Conservation (phyloP, 2,329 filamentous ascomycete genomes). For the Scopulariopsis brevicaulis region DNA sequence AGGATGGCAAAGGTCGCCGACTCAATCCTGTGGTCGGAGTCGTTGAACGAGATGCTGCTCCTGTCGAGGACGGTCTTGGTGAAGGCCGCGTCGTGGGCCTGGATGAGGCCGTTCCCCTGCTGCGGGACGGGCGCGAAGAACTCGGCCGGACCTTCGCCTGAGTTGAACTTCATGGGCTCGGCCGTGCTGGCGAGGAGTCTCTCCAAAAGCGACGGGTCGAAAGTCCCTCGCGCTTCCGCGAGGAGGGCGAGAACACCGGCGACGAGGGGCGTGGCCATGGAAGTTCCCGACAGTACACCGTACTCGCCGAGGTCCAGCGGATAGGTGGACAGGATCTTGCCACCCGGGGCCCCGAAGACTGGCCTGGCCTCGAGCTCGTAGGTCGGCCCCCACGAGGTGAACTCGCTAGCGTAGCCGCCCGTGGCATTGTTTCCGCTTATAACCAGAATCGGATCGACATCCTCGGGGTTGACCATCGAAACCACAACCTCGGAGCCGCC, state of each 20-base stretch:
- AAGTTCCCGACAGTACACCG: constrained; percentile 42
- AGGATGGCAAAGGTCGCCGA: constrained; percentile 40
- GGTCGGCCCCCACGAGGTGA: constrained; percentile 49
- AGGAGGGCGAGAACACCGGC: constrained; percentile 44
- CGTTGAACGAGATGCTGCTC: constrained; percentile 52
- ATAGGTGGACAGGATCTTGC: constrained; percentile 46
- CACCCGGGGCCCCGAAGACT: constrained; percentile 42
- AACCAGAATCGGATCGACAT: constrained; percentile 21
- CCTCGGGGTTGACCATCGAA: constrained; percentile 27
- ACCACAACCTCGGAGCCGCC: constrained; percentile 30
- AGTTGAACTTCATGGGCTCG: constrained; percentile 36
- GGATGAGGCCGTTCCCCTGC: constrained; percentile 48
- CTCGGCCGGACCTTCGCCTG: constrained; percentile 20
- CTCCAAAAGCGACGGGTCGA: constrained; percentile 36
- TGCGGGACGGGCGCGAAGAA: constrained; percentile 44
- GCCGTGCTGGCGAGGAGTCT: constrained; percentile 36
- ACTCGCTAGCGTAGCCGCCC: constrained; percentile 39
- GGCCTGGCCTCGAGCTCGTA: constrained; percentile 47
- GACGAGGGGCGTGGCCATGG: constrained; percentile 47
- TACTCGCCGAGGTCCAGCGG: constrained; percentile 34
- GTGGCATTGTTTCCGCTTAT: constrained; percentile 24
- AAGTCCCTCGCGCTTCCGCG: constrained; percentile 36
- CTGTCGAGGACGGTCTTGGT: constrained; percentile 39
- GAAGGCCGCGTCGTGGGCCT: constrained; percentile 47
- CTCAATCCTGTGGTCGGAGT: constrained; percentile 43